Evolutionary conservation across 129 eudicot genomes (phyloP).

Genomic region (Flaveria robusta): DNA sequence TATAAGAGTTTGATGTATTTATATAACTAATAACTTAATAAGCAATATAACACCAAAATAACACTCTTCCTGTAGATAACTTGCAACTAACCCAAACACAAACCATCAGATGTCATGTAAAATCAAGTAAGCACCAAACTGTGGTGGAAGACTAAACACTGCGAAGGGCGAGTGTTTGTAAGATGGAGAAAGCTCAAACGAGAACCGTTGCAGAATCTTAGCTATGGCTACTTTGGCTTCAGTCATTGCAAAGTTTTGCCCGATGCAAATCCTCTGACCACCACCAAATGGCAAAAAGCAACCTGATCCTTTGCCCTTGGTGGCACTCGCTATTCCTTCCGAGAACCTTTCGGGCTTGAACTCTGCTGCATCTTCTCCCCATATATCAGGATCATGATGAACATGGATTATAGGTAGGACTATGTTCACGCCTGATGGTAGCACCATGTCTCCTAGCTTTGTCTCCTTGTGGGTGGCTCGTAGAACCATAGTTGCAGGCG

Average conservation of each 20-base stretch:
- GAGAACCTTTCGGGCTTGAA: slow-evolving; percentile 44
- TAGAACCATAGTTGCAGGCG: slow-evolving; percentile 13
- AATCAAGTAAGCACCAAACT: slow-evolving; percentile 17
- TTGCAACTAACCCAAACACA: neutral
- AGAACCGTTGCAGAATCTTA: slow-evolving; percentile 43
- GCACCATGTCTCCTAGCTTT: slow-evolving; percentile 10
- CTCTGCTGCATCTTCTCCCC: slow-evolving; percentile 16
- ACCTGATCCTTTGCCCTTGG: slow-evolving; percentile 23
- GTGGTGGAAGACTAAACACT: slow-evolving; percentile 38
- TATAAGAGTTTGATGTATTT: neutral
- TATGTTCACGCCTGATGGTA: slow-evolving; percentile 11
- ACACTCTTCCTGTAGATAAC: neutral
- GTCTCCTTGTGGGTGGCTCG: slow-evolving; percentile 20
- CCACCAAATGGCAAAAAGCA: slow-evolving; percentile 45
- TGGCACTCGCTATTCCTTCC: slow-evolving; percentile 37
- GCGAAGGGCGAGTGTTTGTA: slow-evolving; percentile 43
- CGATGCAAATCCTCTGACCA: slow-evolving; percentile 50
- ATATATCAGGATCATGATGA: slow-evolving; percentile 15
- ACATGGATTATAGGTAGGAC: slow-evolving; percentile 6
- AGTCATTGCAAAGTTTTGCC: slow-evolving; percentile 48
- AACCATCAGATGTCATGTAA: neutral
- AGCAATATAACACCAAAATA: neutral
- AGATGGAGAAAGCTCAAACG: slow-evolving; percentile 47
- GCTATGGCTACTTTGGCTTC: slow-evolving; percentile 46
- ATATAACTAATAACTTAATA: neutral